Conservation (phyloP, 1,284 basidiomycete species). For the Marasmius sp. region DNA sequence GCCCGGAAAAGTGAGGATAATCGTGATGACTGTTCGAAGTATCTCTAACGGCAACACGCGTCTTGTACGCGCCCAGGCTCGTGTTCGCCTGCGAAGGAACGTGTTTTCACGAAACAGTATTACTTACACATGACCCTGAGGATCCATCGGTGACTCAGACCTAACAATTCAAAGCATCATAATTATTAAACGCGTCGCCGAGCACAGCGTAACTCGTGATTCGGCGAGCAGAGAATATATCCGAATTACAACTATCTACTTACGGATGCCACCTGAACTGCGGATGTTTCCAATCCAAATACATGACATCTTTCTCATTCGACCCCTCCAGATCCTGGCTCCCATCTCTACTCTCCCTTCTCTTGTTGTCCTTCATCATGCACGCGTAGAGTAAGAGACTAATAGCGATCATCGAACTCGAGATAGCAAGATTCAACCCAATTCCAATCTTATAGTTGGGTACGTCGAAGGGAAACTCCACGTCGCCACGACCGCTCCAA, state of each 20-base stretch:
- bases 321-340: background rate
- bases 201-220: too few relatives aligned
- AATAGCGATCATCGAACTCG: background rate
- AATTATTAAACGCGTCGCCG: too few relatives aligned
- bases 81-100: too few relatives aligned
- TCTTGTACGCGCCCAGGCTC: too few relatives aligned
- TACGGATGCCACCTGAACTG: background rate
- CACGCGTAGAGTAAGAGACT: background rate
- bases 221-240: too few relatives aligned
- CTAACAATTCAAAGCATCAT: too few relatives aligned
- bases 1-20: too few relatives aligned
- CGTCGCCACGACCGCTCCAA: background rate
- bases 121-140: too few relatives aligned
- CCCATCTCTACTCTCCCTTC: background rate
- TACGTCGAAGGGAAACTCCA: background rate
- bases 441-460: background rate
- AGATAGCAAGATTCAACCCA: background rate
- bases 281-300: conserved; percentile 2
- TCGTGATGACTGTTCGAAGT: too few relatives aligned
- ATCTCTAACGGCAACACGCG: too few relatives aligned
- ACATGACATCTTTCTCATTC: background rate
- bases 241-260: background rate
- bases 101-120: too few relatives aligned
- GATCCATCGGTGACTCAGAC: too few relatives aligned
- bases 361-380: background rate